These are phyloP conservation scores for Pyrus pyrifolia DNA, from an alignment of 306 rosid genomes.

Conservation along the genomic window DNA sequence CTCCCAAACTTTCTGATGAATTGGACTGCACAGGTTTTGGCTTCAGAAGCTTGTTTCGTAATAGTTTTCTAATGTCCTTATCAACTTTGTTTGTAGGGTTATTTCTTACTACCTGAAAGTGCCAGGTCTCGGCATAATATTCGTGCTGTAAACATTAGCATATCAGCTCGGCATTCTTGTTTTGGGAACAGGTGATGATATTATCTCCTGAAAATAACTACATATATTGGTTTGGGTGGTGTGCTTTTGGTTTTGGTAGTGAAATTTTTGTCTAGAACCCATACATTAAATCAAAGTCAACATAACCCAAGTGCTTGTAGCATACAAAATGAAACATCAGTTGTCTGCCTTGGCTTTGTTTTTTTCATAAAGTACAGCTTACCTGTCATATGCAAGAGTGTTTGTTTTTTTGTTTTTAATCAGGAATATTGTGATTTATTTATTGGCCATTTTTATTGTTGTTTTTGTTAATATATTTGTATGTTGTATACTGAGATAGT, in stretches of 20 bases:
- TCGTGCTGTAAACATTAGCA: slow-evolving; percentile 76
- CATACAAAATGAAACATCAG: background rate
- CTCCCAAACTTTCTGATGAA: background rate
- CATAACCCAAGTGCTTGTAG: background rate
- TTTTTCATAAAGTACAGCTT: background rate
- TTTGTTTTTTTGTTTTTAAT: too few relatives aligned
- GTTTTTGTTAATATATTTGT: background rate
- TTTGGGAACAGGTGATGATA: slow-evolving; percentile 90
- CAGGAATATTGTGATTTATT: background rate
- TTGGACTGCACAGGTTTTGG: background rate
- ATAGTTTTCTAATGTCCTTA: slow-evolving; percentile 9
- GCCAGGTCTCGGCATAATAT: slow-evolving; percentile 82
- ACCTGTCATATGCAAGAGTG: background rate
- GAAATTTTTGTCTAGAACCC: background rate
- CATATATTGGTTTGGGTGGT: background rate
- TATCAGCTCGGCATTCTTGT: slow-evolving; percentile 92
- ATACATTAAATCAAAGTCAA: background rate
- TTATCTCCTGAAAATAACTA: background rate
- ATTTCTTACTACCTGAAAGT: slow-evolving; percentile 87
- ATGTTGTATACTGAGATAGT: background rate
- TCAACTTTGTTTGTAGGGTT: slow-evolving; percentile 53
- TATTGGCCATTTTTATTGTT: too few relatives aligned
- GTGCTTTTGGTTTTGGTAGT: background rate
- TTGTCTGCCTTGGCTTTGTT: background rate
- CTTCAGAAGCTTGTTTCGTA: slow-evolving; percentile 14